A percentile compares a stretch with the other conserved stretches of the same genome.
Conservation (phyloP, 176 grass and related monocot genomes). For the Carex kokanica region DNA sequence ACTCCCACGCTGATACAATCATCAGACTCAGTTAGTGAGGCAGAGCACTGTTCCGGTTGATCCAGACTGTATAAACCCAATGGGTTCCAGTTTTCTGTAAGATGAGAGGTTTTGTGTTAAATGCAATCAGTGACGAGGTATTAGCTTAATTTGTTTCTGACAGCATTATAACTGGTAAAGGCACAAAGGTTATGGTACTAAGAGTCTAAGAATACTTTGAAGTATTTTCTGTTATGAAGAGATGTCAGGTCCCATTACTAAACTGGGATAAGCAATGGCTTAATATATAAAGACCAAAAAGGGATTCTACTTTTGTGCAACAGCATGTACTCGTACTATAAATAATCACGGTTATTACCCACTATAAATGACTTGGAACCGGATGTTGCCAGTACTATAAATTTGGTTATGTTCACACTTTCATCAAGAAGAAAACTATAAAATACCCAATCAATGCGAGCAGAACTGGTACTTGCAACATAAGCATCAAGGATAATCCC, state of each 20-base stretch:
- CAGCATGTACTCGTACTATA: neutral
- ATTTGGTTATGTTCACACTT: neutral
- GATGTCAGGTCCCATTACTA: neutral
- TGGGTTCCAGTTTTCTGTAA: neutral
- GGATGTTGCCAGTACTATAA: neutral
- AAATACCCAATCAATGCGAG: neutral
- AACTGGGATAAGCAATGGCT: neutral
- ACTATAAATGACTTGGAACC: neutral
- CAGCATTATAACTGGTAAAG: neutral
- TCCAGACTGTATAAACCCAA: neutral
- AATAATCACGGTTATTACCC: neutral
- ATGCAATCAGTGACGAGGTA: neutral
- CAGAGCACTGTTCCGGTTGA: neutral
- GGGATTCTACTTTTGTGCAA: neutral
- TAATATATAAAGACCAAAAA: neutral
- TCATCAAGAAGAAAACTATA: slow-evolving; percentile 13
- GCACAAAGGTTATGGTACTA: neutral
- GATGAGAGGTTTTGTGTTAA: neutral
- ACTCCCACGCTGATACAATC: neutral
- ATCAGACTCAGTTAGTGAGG: neutral
- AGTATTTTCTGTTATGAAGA: neutral
- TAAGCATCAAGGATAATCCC: neutral
- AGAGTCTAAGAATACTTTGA: neutral
- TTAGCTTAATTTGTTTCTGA: neutral
- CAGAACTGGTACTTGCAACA: neutral